Conservation (phyloP, 1,284 basidiomycete species). For the Amylostereum areolatum region DNA sequence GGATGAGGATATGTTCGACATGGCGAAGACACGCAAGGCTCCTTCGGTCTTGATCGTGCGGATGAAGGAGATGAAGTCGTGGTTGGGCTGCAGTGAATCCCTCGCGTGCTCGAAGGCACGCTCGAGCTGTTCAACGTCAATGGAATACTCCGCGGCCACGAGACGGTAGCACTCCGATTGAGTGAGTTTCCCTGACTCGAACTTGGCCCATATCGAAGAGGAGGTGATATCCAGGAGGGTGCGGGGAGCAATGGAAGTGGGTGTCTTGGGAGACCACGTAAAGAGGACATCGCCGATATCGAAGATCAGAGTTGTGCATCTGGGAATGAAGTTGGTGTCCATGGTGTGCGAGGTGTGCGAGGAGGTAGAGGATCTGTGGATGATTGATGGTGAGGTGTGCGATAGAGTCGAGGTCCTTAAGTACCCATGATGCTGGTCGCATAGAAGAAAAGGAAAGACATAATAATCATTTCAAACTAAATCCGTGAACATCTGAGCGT, state of each 20-base stretch:
- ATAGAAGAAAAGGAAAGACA: too few species aligned
- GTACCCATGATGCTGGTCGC: too few species aligned
- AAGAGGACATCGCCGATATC: conserved; percentile 47
- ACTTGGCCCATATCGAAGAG: conserved; percentile 42
- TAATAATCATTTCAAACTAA: too few species aligned
- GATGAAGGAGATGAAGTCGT: conserved; percentile 38
- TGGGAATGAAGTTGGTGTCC: neutral
- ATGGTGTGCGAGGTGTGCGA: neutral
- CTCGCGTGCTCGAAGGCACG: conserved; percentile 35
- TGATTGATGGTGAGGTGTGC: neutral
- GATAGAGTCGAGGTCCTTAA: too few species aligned
- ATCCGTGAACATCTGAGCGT: too few species aligned
- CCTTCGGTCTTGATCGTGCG: conserved; percentile 33
- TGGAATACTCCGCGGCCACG: conserved; percentile 32
- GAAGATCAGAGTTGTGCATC: conserved; percentile 28
- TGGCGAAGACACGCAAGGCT: conserved; percentile 37
- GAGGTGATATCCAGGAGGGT: conserved; percentile 35
- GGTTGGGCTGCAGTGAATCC: conserved; percentile 33
- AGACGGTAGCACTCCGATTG: conserved; percentile 36
- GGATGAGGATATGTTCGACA: conserved; percentile 49
- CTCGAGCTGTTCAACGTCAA: conserved; percentile 31
- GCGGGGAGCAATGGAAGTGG: conserved; percentile 32
- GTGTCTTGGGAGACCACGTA: conserved; percentile 38
- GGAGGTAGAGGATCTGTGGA: neutral
- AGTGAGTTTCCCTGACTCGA: conserved; percentile 38